Conservation (phyloP, 148 eudicot species). For the Rhododendron ovatum region DNA sequence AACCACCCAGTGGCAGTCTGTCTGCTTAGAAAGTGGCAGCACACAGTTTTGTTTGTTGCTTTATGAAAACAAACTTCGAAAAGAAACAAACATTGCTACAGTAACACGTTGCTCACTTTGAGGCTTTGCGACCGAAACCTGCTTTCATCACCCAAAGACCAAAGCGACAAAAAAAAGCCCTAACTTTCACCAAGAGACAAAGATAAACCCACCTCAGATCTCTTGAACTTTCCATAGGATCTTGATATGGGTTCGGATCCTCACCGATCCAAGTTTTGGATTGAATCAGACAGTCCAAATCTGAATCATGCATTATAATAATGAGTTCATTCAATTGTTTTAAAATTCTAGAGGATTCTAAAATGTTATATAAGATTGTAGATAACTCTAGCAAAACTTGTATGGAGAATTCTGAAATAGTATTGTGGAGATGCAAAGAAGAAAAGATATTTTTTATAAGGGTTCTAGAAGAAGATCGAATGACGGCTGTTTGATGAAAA, state of each 20-base stretch:
- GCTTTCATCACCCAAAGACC: neutral
- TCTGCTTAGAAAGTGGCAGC: neutral
- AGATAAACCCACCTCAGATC: neutral
- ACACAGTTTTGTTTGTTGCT: neutral
- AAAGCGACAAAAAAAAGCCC: neutral
- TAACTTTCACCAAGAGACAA: neutral
- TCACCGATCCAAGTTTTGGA: too few relatives aligned
- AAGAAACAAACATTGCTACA: neutral
- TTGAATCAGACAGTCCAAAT: too few relatives aligned
- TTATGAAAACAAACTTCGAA: neutral
- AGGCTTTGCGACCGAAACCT: conserved; percentile 3
- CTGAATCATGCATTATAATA: too few relatives aligned
- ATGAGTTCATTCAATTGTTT: too few relatives aligned
- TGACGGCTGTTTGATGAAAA: too few relatives aligned
- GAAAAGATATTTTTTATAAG: too few relatives aligned
- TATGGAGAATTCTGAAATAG: too few relatives aligned
- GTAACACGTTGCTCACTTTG: neutral
- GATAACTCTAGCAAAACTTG: too few relatives aligned
- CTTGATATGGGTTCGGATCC: neutral
- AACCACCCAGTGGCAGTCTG: neutral
- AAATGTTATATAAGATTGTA: too few relatives aligned
- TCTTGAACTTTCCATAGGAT: neutral
- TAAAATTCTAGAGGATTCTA: too few relatives aligned
- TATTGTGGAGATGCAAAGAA: too few relatives aligned
- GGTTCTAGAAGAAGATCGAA: too few relatives aligned